These are phyloP conservation scores for Inonotus hispidus DNA, from an alignment of 1,284 basidiomycete genomes.

Conservation along the genomic window DNA sequence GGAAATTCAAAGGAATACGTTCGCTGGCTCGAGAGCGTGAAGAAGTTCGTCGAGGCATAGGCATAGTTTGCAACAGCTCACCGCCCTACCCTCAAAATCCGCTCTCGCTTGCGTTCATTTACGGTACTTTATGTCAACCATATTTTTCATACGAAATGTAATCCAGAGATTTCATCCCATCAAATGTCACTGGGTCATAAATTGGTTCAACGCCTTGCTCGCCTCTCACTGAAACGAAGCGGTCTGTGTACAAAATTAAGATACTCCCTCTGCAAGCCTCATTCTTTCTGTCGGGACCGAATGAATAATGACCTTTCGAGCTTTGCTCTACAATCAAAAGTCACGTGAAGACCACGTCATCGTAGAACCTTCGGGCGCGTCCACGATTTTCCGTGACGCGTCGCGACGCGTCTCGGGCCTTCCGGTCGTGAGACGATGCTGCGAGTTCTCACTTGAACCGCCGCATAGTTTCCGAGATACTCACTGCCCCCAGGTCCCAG, in stretches of 20 bases:
- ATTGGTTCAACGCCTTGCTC: background rate
- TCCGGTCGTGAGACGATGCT: background rate
- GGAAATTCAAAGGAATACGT: conserved; percentile 75
- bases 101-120: background rate
- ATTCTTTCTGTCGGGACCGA: too few species aligned
- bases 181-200: background rate
- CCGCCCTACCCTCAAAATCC: background rate
- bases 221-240: too few species aligned
- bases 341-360: background rate
- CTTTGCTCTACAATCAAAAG: background rate
- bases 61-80: background rate
- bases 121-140: background rate
- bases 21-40: conserved; percentile 81
- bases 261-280: too few species aligned
- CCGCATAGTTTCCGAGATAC: background rate
- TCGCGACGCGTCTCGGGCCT: background rate
- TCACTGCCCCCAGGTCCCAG: background rate
- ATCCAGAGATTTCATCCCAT: background rate
- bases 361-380: background rate
- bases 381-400: background rate
- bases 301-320: too few species aligned
- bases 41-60: conserved; percentile 76
- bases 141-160: background rate
- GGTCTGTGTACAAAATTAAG: too few species aligned
- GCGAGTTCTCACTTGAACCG: background rate